Conservation (phyloP, 768 basidiomycete genomes). For the Amyloporia xantha region DNA sequence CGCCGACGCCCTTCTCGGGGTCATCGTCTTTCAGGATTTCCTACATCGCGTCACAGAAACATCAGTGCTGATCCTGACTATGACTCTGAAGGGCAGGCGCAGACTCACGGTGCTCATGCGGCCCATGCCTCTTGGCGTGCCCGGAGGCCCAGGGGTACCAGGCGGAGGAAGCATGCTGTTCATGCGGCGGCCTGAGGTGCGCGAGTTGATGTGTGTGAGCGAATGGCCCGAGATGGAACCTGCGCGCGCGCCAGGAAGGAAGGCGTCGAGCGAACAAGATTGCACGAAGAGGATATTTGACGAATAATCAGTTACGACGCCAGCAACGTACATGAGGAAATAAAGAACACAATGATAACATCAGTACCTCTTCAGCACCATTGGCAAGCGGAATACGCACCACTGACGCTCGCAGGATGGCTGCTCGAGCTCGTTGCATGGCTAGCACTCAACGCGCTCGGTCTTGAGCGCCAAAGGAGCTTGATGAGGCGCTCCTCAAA, state of each 20-base stretch:
- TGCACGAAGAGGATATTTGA: no score
- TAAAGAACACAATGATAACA: no score
- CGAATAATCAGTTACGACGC: no score
- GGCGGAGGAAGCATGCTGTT: slow-evolving; percentile 13
- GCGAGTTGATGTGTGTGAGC: slow-evolving; percentile 21
- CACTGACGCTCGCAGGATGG: slow-evolving; percentile 15
- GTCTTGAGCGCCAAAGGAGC: slow-evolving; percentile 44
- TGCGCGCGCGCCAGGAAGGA: no score
- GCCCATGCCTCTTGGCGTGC: slow-evolving; percentile 23
- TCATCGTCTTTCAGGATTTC: slow-evolving; percentile 19
- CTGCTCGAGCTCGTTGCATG: slow-evolving; percentile 22
- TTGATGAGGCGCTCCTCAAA: slow-evolving; percentile 54
- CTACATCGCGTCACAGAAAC: slow-evolving; percentile 8
- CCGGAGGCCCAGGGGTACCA: slow-evolving; percentile 19
- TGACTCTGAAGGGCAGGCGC: not conserved
- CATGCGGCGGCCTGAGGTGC: slow-evolving; percentile 11
- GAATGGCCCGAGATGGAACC: slow-evolving; percentile 36
- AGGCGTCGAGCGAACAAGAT: no score
- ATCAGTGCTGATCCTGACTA: not conserved
- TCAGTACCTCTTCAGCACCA: no score
- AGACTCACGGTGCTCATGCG: slow-evolving; percentile 12
- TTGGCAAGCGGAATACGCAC: slow-evolving; percentile 5
- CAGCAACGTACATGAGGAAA: not conserved
- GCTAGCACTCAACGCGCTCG: slow-evolving; percentile 22
- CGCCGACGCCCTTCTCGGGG: slow-evolving; percentile 15